Conservation (phyloP, 177 flowering plant genomes). For the Telopea speciosissima region DNA sequence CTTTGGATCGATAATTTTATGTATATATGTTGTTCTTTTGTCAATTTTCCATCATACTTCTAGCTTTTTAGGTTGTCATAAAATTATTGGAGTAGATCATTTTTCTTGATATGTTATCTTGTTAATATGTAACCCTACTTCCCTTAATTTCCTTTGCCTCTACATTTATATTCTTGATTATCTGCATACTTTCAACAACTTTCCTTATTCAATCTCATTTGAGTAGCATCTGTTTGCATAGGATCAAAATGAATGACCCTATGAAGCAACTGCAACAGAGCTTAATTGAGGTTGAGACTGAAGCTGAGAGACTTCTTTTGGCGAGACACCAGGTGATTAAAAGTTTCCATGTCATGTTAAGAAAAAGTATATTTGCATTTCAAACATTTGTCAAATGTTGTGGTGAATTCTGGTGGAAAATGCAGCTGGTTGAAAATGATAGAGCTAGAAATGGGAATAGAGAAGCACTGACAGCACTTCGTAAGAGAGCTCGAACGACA, state of each 20-base stretch:
- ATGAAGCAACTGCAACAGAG: constrained; percentile 47
- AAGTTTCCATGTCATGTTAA: no score
- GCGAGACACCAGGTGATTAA: constrained; percentile 66
- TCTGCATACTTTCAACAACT: not conserved
- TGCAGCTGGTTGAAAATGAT: constrained; percentile 54
- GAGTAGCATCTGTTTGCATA: not conserved
- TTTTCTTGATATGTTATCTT: not conserved
- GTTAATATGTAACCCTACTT: no score
- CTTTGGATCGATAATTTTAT: no score
- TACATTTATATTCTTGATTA: not conserved
- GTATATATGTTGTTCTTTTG: no score
- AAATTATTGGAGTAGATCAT: not conserved
- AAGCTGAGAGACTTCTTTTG: constrained; percentile 74
- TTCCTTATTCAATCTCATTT: not conserved
- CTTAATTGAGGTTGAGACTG: constrained; percentile 54
- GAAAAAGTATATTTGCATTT: not conserved
- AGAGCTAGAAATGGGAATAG: constrained; percentile 51
- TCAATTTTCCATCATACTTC: not conserved
- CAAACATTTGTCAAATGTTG: not conserved
- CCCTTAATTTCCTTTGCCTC: not conserved
- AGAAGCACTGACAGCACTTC: constrained; percentile 77
- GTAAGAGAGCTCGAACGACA: constrained; percentile 76
- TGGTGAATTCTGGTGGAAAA: not conserved
- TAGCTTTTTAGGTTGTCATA: no score
- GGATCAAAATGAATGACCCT: constrained; percentile 37